phyloP scores from a whole-genome alignment of 2,329 filamentous ascomycete genomes.

The Aspergillus tamarii region DNA sequence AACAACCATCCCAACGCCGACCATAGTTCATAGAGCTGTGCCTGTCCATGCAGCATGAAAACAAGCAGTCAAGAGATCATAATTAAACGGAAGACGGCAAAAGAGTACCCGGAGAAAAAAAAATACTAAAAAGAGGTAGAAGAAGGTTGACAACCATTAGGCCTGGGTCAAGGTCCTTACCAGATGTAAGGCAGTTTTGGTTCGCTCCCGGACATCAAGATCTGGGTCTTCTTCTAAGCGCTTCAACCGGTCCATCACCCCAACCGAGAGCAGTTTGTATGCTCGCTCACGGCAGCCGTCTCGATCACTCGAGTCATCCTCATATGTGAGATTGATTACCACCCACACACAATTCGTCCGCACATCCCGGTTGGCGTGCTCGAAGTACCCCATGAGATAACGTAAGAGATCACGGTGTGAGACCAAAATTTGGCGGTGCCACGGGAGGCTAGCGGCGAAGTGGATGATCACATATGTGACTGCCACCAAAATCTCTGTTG shows the following conservation, averaged over 20 bases:
- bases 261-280: conserved; percentile 69
- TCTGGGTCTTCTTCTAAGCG: conserved; percentile 70
- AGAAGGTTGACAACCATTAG: not conserved
- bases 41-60: not conserved
- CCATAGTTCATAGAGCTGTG: not conserved
- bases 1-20: conserved; percentile 7
- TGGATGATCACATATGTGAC: conserved; percentile 85
- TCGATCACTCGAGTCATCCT: conserved; percentile 72
- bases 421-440: conserved; percentile 77
- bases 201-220: conserved; percentile 80
- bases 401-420: conserved; percentile 76
- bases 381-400: conserved; percentile 72
- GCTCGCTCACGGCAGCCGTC: conserved; percentile 69
- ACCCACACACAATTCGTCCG: conserved; percentile 80
- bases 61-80: not conserved
- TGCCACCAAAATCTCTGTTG: conserved; percentile 70
- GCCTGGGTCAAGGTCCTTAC: conserved; percentile 50
- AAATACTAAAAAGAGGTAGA: not conserved
- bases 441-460: conserved; percentile 78
- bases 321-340: conserved; percentile 81
- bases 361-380: conserved; percentile 72
- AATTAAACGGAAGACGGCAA: not conserved
- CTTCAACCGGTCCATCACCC: conserved; percentile 69
- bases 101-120: not conserved
- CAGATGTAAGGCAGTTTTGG: conserved; percentile 77